A percentile compares a stretch with the other conserved stretches of the same genome.
phyloP scores from a whole-genome alignment of 768 basidiomycete genomes.

The Kwoniella sp. region DNA sequence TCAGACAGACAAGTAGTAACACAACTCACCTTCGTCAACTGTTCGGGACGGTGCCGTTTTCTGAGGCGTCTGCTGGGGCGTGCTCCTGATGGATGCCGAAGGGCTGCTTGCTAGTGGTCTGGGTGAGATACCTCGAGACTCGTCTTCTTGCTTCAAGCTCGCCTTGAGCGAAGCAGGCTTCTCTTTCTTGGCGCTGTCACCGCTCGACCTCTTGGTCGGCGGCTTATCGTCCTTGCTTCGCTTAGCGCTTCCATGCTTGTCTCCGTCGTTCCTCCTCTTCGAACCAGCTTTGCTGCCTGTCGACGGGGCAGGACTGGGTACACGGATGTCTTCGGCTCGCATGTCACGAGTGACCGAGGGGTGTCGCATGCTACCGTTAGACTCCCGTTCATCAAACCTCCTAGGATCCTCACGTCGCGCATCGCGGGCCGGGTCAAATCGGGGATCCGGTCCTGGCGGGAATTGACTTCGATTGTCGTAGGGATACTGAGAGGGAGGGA shows the following conservation, averaged over 20 bases:
- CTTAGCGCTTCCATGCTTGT: constrained; percentile 26
- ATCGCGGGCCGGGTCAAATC: constrained; percentile 31
- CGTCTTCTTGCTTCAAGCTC: constrained; percentile 20
- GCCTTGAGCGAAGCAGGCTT: constrained; percentile 31
- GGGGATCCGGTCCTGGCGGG: constrained; percentile 55
- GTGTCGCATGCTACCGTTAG: constrained; percentile 20
- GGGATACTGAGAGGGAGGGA: constrained; percentile 17
- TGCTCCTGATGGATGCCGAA: constrained; percentile 23
- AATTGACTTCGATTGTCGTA: constrained; percentile 59
- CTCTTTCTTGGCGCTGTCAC: constrained; percentile 37
- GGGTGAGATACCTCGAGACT: constrained; percentile 18
- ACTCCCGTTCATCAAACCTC: constrained; percentile 22
- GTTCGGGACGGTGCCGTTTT: constrained; percentile 60
- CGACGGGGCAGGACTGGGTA: constrained; percentile 41
- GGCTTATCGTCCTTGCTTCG: constrained; percentile 43
- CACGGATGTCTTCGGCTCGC: constrained; percentile 33
- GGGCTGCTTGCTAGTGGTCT: constrained; percentile 16
- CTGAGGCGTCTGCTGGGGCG: constrained; percentile 42
- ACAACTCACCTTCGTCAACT: constrained; percentile 68
- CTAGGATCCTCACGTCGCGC: constrained; percentile 33
- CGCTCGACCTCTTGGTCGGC: constrained; percentile 37
- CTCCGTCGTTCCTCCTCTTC: constrained; percentile 32
- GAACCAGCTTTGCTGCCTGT: constrained; percentile 32
- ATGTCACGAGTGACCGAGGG: constrained; percentile 35
- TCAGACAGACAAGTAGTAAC: neutral